Base-by-base conservation (phyloP, 345 rosid species). In the Aegle marmelos region DNA sequence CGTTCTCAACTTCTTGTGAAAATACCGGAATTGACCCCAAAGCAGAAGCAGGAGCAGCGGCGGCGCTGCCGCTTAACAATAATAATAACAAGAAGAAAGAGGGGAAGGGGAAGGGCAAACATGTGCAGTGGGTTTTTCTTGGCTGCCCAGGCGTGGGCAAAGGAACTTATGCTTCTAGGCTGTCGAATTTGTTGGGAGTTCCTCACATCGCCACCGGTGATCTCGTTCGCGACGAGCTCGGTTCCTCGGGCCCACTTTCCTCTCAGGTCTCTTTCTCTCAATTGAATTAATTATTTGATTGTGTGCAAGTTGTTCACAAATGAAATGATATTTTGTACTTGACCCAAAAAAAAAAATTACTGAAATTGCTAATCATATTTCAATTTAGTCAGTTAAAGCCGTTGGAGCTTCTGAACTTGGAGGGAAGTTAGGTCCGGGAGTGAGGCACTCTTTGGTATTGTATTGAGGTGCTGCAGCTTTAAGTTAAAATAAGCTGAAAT, bases 121-220 rank as follows among this genome's bases (percentile, higher is more conserved):
- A 85, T 70, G 86, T 85, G 72, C 98, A 94, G 77, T 96, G 99
- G 99, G 98, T 92, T 5, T 96, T 96, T 76, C 94, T 94, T 3
- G 99, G 99, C 69, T 96, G 98, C 61, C 98, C 99, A 0, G 99
- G 99, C 73, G 98, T 96, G 27, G 99, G 99, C 9, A 96, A 96
- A 86, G 99, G 99, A 1, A 94, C 99, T 1, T 96, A 96, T 41
- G 97, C 99, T 45, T 96, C 99, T 41, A 94, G 93, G 34, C 91
- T 96, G 62, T 96, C 99, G 41, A 68, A 68, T 80, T 89, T 94
- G 85, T 89, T 96, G 79, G 88, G 90, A 30, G 95, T 94, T 60
- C 98, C 98, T 63, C 99, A 96, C 82, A 94, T 96, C 80, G 89
- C 98, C 86, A 96, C 99, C 72, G 99, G 99, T 75, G 99, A 96